phyloP scores from a whole-genome alignment of 179 eudicot genomes.

The Nepenthes alata region DNA sequence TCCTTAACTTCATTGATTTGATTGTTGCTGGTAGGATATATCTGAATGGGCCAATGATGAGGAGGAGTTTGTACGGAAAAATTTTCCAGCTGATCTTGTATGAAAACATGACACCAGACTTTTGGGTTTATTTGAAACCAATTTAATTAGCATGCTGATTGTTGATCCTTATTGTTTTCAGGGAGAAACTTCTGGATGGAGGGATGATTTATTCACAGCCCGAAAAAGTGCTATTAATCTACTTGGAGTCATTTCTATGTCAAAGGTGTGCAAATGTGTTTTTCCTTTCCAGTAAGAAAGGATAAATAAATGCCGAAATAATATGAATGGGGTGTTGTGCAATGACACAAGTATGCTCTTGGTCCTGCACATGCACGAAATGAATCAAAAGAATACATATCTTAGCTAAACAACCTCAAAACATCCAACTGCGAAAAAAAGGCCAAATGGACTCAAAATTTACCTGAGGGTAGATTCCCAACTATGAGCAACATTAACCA shows the following conservation, averaged over 20 bases:
- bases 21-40: slow-evolving; percentile 36
- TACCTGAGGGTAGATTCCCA: too few relatives aligned
- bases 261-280: slow-evolving; percentile 36
- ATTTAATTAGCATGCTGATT: slow-evolving; percentile 6
- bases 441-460: too few relatives aligned
- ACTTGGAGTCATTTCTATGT: slow-evolving; percentile 70
- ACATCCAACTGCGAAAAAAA: too few relatives aligned
- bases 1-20: slow-evolving; percentile 1
- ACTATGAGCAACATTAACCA: too few relatives aligned
- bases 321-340: too few relatives aligned
- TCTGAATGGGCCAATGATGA: slow-evolving; percentile 84
- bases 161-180: slow-evolving; percentile 16
- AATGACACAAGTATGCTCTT: too few relatives aligned
- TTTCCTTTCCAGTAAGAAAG: neutral
- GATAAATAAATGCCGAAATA: too few relatives aligned
- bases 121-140: neutral
- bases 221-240: slow-evolving; percentile 73
- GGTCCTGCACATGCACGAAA: too few relatives aligned
- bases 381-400: too few relatives aligned
- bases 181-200: slow-evolving; percentile 75
- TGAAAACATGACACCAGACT: slow-evolving; percentile 2
- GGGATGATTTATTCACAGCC: slow-evolving; percentile 65
- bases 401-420: too few relatives aligned
- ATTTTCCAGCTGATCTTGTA: slow-evolving; percentile 72
- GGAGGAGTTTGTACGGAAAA: slow-evolving; percentile 70